phyloP scores from a whole-genome alignment of 2,329 filamentous ascomycete species.

The Rasamsonia emersonii region DNA sequence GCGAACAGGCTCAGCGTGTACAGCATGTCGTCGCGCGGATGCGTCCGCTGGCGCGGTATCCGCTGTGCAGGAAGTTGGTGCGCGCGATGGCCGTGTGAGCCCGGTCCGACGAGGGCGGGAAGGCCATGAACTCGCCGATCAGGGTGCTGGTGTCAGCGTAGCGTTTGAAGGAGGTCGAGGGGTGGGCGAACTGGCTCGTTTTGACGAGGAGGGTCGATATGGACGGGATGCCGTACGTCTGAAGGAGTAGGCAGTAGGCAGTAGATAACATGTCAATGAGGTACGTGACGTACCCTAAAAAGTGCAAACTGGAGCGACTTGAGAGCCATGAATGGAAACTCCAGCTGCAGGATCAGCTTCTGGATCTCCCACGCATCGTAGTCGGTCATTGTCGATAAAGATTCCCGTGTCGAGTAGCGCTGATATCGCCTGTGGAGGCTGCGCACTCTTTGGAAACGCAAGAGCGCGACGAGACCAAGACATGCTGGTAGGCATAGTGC shows the following conservation, averaged over 20 bases:
- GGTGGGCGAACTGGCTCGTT: constrained; percentile 42
- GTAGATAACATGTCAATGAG: no score
- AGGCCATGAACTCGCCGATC: constrained; percentile 39
- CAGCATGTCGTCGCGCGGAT: constrained; percentile 57
- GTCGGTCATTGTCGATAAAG: constrained; percentile 44
- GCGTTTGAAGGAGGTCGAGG: constrained; percentile 43
- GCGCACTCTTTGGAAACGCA: no score
- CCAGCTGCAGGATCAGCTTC: constrained; percentile 36
- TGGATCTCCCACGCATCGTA: constrained; percentile 45
- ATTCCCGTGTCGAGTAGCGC: constrained; percentile 35
- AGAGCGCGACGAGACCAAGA: no score
- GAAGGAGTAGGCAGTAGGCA: no score
- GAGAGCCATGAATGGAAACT: constrained; percentile 47
- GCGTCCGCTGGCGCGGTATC: constrained; percentile 49
- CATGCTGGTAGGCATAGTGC: no score
- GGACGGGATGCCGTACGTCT: constrained; percentile 50
- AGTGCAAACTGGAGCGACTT: constrained; percentile 51
- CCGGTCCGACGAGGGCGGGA: constrained; percentile 36
- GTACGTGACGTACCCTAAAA: constrained; percentile 42
- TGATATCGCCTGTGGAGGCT: no score
- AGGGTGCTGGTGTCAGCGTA: constrained; percentile 45
- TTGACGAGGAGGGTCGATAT: constrained; percentile 43
- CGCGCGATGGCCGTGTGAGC: constrained; percentile 47
- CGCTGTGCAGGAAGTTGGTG: constrained; percentile 55
- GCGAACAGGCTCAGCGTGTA: constrained; percentile 60